phyloP scores from a whole-genome alignment of 257 asterid species.

The Catharanthus roseus region DNA sequence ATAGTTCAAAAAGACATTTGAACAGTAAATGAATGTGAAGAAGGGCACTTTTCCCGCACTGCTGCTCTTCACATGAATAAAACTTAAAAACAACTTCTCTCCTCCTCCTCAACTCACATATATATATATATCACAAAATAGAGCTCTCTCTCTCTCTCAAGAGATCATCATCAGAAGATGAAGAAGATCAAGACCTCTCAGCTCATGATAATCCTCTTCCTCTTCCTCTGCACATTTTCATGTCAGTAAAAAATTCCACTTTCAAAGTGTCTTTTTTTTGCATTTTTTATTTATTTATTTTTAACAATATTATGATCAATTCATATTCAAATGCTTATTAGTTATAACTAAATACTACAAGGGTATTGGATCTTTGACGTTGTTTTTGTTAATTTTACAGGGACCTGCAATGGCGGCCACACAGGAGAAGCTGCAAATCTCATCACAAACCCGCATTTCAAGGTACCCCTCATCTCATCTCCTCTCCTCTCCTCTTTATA shows the following conservation, averaged over 20 bases:
- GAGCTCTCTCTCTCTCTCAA: not conserved
- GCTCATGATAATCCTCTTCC: conserved; percentile 13
- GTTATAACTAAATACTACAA: too few relatives aligned
- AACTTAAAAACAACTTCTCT: not conserved
- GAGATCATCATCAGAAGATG: not conserved
- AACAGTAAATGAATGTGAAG: conserved; percentile 4
- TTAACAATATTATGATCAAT: too few relatives aligned
- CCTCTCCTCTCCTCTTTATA: too few relatives aligned
- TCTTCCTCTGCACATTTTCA: conserved; percentile 11
- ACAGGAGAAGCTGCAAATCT: conserved; percentile 1
- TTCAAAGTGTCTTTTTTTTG: too few relatives aligned
- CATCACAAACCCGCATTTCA: conserved; percentile 17
- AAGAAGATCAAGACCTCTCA: not conserved
- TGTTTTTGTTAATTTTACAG: not conserved
- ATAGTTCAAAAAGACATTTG: conserved; percentile 1
- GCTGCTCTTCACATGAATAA: not conserved
- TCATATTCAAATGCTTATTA: too few relatives aligned
- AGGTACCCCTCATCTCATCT: too few relatives aligned
- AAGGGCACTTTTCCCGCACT: conserved; percentile 10
- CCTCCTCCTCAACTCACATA: too few relatives aligned
- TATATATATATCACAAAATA: too few relatives aligned
- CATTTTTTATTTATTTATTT: not conserved
- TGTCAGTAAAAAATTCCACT: not conserved
- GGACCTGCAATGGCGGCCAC: conserved; percentile 8
- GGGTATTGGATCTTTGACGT: too few relatives aligned